Evolutionary conservation across 805 yeast genomes (phyloP).

Genomic region (Ogataea pignaliae): DNA sequence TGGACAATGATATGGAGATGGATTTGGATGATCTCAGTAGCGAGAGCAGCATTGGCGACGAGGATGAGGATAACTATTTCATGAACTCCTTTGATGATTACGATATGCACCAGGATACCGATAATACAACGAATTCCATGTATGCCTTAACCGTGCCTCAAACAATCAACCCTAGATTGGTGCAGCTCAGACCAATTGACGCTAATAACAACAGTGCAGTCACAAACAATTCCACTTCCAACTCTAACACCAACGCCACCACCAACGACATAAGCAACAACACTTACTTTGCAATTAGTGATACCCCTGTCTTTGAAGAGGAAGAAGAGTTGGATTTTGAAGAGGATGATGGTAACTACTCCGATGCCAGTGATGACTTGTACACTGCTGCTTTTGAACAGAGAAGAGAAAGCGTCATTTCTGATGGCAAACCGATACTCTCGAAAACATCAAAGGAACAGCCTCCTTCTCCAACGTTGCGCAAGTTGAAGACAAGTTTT

Average conservation of each 20-base stretch:
- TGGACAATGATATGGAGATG: conserved; percentile 26
- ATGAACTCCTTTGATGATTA: conserved; percentile 9
- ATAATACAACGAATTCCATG: conserved; percentile 17
- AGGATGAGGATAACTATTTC: conserved; percentile 17
- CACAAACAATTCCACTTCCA: not conserved
- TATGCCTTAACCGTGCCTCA: conserved; percentile 27
- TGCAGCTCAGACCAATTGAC: conserved; percentile 8
- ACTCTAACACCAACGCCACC: too few species aligned
- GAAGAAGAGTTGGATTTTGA: conserved; percentile 11
- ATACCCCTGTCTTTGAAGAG: conserved; percentile 13
- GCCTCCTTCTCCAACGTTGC: conserved; percentile 18
- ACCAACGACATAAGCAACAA: not conserved
- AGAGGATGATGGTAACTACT: conserved; percentile 17
- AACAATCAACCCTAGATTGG: conserved; percentile 22
- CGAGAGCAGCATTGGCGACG: conserved; percentile 23
- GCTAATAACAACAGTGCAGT: not conserved
- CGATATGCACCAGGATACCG: not conserved
- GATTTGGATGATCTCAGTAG: conserved; percentile 27
- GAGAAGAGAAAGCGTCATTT: conserved; percentile 22
- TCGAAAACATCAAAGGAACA: conserved; percentile 12
- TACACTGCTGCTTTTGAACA: conserved; percentile 29
- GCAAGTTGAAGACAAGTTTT: conserved; percentile 12
- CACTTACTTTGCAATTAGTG: conserved; percentile 3
- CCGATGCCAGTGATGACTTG: conserved; percentile 25
- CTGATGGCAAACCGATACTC: conserved; percentile 16